These are phyloP conservation scores for Pluteus cervinus DNA, from an alignment of 768 basidiomycete genomes.

Conservation along the genomic window DNA sequence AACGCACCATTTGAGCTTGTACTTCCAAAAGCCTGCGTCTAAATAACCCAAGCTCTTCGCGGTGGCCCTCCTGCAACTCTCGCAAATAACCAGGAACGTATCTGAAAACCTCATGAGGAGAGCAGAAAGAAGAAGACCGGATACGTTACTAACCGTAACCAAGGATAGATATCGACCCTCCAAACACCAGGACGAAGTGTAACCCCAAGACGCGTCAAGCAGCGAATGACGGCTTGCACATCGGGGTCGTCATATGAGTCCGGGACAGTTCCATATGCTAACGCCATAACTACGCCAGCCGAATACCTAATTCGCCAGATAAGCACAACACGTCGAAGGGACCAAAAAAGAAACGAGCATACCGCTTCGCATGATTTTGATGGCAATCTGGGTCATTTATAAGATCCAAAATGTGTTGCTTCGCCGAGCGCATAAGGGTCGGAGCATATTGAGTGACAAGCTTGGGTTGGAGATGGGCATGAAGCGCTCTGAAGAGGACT, in stretches of 20 bases:
- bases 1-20: slow-evolving; percentile 34
- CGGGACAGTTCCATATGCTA: slow-evolving; percentile 41
- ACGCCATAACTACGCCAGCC: slow-evolving; percentile 42
- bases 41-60: slow-evolving; percentile 51
- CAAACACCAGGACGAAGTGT: slow-evolving; percentile 38
- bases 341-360: slow-evolving; percentile 4
- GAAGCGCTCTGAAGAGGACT: slow-evolving; percentile 39
- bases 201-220: slow-evolving; percentile 38
- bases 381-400: slow-evolving; percentile 37
- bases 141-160: slow-evolving; percentile 26
- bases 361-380: slow-evolving; percentile 50
- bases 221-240: slow-evolving; percentile 38
- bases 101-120: slow-evolving; percentile 13
- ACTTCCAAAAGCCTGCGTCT: slow-evolving; percentile 45
- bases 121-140: neutral
- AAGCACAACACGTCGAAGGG: neutral
- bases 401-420: slow-evolving; percentile 38
- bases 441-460: slow-evolving; percentile 41
- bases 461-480: slow-evolving; percentile 53
- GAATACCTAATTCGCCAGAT: slow-evolving; percentile 30
- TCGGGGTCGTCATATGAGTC: slow-evolving; percentile 40
- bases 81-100: slow-evolving; percentile 58
- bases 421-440: slow-evolving; percentile 39
- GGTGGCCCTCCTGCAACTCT: slow-evolving; percentile 50
- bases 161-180: slow-evolving; percentile 41